Evolutionary conservation across 768 basidiomycete species (phyloP).

Genomic region (Agrocybe praecox): DNA sequence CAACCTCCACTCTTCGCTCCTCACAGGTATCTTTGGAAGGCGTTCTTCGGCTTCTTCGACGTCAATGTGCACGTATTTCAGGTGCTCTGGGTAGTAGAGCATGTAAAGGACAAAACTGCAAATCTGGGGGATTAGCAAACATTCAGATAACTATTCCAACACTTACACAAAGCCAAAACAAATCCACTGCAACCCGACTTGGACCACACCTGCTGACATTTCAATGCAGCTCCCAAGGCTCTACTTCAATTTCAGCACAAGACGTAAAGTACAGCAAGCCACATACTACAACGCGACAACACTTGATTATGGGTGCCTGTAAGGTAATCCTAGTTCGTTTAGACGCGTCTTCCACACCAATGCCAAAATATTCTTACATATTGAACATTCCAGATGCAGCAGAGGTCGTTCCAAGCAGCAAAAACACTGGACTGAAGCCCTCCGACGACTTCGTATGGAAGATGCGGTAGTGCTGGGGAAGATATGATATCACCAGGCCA

Average conservation of each 20-base stretch:
- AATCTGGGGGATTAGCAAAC: background rate
- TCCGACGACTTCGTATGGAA: constrained; percentile 77
- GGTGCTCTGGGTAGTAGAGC: constrained; percentile 85
- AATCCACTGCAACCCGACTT: constrained; percentile 83
- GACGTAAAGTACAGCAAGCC: background rate
- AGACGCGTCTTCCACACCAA: background rate
- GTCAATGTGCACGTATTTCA: constrained; percentile 58
- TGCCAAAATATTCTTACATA: constrained; percentile 50
- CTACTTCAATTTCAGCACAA: constrained; percentile 34
- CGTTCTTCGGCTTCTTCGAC: constrained; percentile 24
- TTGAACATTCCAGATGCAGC: constrained; percentile 85
- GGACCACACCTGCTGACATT: constrained; percentile 78
- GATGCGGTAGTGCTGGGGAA: constrained; percentile 86
- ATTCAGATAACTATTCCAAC: background rate
- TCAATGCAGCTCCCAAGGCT: constrained; percentile 74
- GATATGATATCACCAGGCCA: constrained; percentile 81
- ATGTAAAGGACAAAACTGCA: constrained; percentile 86
- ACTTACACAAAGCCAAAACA: constrained; percentile 84
- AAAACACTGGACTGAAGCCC: constrained; percentile 90
- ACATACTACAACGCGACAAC: constrained; percentile 79
- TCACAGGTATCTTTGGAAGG: constrained; percentile 48
- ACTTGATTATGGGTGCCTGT: constrained; percentile 81
- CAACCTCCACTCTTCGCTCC: constrained; percentile 74
- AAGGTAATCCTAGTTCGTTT: constrained; percentile 65
- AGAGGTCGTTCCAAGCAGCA: constrained; percentile 86